Conservation (phyloP, 495 filamentous ascomycete species). For the Glonium stellatum region DNA sequence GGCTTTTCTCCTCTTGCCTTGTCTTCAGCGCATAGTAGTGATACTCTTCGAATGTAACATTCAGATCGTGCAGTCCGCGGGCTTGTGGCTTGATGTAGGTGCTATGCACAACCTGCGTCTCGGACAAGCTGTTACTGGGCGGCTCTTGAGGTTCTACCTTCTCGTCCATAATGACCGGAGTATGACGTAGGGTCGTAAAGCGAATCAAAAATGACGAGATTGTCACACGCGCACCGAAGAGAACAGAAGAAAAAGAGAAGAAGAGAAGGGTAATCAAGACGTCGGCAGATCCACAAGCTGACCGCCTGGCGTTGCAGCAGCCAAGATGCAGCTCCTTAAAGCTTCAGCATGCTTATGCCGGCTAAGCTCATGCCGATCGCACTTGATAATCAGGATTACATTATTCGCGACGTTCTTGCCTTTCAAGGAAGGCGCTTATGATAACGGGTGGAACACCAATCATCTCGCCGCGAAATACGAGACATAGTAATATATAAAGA, state of each 20-base stretch:
- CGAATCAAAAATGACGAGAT: background rate
- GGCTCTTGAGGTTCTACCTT: background rate
- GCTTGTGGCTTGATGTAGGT: slow-evolving; percentile 8
- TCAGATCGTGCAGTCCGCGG: slow-evolving; percentile 9
- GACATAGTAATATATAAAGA: too few relatives aligned
- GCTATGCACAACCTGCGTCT: background rate
- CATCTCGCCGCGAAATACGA: too few relatives aligned
- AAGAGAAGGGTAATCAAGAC: background rate
- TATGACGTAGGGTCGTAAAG: background rate
- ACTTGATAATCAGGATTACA: too few relatives aligned
- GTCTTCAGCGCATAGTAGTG: slow-evolving; percentile 45
- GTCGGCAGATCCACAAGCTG: background rate
- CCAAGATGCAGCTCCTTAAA: too few relatives aligned
- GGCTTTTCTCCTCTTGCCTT: slow-evolving; percentile 38
- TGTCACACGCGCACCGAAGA: background rate
- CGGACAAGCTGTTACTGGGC: background rate
- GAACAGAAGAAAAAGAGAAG: background rate
- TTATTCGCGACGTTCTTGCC: too few relatives aligned
- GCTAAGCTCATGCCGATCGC: too few relatives aligned
- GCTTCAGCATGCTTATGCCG: too few relatives aligned
- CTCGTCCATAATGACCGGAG: background rate
- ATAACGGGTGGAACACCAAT: too few relatives aligned
- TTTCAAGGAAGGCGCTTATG: too few relatives aligned
- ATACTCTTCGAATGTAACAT: slow-evolving; percentile 44
- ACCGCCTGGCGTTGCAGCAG: background rate